Evolutionary conservation across 2,329 filamentous ascomycete species (phyloP).

Genomic region (Hirsutella thompsonii): DNA sequence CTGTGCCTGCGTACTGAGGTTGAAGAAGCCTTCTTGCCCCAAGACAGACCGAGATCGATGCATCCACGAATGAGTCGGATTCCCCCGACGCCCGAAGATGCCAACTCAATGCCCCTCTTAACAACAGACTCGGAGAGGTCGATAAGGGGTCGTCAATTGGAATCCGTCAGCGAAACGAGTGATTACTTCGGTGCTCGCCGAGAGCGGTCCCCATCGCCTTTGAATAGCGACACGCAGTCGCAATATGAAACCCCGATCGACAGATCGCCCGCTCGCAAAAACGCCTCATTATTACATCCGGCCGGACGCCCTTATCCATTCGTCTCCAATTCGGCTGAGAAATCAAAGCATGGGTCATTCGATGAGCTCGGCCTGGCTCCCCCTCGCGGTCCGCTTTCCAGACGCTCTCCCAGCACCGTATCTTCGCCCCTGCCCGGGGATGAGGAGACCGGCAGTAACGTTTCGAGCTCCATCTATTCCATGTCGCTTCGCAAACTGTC

Average conservation of each 20-base stretch:
- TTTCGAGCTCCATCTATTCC: constrained; percentile 44
- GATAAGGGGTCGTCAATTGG: constrained; percentile 26
- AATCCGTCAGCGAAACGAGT: constrained; percentile 23
- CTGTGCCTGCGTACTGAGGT: constrained; percentile 40
- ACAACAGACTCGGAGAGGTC: constrained; percentile 26
- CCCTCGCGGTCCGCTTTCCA: constrained; percentile 34
- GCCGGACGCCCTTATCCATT: constrained; percentile 19
- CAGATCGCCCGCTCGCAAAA: constrained; percentile 17
- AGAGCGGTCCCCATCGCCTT: constrained; percentile 43
- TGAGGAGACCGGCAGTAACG: constrained; percentile 48
- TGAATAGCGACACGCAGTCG: constrained; percentile 27
- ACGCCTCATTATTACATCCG: constrained; percentile 17
- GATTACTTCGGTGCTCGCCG: constrained; percentile 39
- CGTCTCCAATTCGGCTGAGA: constrained; percentile 30
- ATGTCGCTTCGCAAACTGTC: constrained; percentile 68
- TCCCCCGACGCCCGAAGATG: constrained; percentile 35
- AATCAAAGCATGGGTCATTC: constrained; percentile 29
- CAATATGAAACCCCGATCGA: constrained; percentile 14
- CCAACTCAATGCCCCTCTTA: constrained; percentile 31
- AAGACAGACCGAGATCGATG: constrained; percentile 57
- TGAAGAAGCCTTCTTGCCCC: constrained; percentile 37
- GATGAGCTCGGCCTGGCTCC: constrained; percentile 39
- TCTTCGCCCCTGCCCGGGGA: constrained; percentile 57
- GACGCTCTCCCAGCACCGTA: constrained; percentile 45
- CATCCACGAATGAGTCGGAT: constrained; percentile 61